Conservation (phyloP, 2,329 filamentous ascomycete species). For the Fusarium succisae region DNA sequence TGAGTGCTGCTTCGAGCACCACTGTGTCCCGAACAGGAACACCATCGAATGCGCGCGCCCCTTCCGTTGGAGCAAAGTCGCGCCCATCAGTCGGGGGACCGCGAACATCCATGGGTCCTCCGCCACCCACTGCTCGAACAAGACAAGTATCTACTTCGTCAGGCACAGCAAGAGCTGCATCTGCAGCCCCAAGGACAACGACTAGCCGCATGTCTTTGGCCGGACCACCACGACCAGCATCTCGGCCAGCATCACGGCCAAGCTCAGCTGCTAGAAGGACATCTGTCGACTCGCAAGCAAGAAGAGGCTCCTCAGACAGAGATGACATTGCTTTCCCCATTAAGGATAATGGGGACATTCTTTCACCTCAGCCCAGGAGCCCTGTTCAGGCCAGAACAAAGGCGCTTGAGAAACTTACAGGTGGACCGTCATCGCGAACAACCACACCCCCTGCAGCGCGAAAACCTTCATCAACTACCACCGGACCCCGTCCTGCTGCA, state of each 20-base stretch:
- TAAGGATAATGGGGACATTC: slow-evolving; percentile 62
- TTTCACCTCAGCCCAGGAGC: slow-evolving; percentile 60
- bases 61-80: slow-evolving; percentile 58
- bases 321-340: slow-evolving; percentile 53
- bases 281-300: slow-evolving; percentile 59
- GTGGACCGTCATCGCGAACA: slow-evolving; percentile 44
- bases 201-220: slow-evolving; percentile 54
- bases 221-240: slow-evolving; percentile 47
- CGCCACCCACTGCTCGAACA: slow-evolving; percentile 56
- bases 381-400: slow-evolving; percentile 61
- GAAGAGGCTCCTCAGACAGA: slow-evolving; percentile 51
- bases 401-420: slow-evolving; percentile 62
- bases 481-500: slow-evolving; percentile 49
- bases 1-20: slow-evolving; percentile 65
- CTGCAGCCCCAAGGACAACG: slow-evolving; percentile 49
- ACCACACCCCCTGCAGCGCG: slow-evolving; percentile 47
- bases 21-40: slow-evolving; percentile 71
- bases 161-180: slow-evolving; percentile 46
- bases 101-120: slow-evolving; percentile 75
- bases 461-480: slow-evolving; percentile 42
- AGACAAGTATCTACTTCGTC: slow-evolving; percentile 58
- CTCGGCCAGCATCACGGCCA: slow-evolving; percentile 50
- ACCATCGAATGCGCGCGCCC: slow-evolving; percentile 64
- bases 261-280: slow-evolving; percentile 52
- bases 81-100: slow-evolving; percentile 64